A percentile compares a stretch with the other conserved stretches of the same genome.
phyloP scores from a whole-genome alignment of 495 filamentous ascomycete species.

The Penicillium robsamsonii region DNA sequence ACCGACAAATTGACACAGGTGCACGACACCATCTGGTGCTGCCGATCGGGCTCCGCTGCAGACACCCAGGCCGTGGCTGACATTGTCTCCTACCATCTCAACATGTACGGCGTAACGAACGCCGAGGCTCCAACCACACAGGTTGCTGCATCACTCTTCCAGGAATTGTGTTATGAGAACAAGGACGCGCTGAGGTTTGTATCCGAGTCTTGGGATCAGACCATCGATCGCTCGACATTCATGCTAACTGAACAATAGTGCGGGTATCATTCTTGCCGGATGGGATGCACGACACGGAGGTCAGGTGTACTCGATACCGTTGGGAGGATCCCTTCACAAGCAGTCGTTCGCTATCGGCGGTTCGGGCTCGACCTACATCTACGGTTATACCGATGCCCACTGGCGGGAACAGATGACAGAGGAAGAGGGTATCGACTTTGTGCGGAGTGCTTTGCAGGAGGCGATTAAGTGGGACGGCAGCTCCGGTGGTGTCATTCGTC shows the following conservation, averaged over 20 bases:
- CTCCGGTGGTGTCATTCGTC: slow-evolving; percentile 94
- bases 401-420: slow-evolving; percentile 97
- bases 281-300: slow-evolving; percentile 92
- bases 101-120: slow-evolving; percentile 85
- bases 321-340: slow-evolving; percentile 96
- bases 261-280: slow-evolving; percentile 95
- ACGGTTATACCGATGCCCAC: slow-evolving; percentile 95
- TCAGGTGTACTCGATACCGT: slow-evolving; percentile 93
- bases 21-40: slow-evolving; percentile 99
- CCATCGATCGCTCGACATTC: background rate
- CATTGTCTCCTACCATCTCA: slow-evolving; percentile 93
- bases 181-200: slow-evolving; percentile 83
- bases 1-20: slow-evolving; percentile 99
- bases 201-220: background rate
- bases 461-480: slow-evolving; percentile 99
- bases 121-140: slow-evolving; percentile 87
- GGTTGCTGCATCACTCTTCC: slow-evolving; percentile 90
- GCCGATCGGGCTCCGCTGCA: slow-evolving; percentile 91
- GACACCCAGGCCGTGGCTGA: slow-evolving; percentile 98
- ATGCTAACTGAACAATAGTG: slow-evolving; percentile 53
- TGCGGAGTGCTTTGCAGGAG: slow-evolving; percentile 84
- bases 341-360: slow-evolving; percentile 94
- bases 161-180: slow-evolving; percentile 96
- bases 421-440: slow-evolving; percentile 86
- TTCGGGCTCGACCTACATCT: slow-evolving; percentile 98